Evolutionary conservation across 768 basidiomycete genomes (phyloP).

Genomic region (Suillus americanus): DNA sequence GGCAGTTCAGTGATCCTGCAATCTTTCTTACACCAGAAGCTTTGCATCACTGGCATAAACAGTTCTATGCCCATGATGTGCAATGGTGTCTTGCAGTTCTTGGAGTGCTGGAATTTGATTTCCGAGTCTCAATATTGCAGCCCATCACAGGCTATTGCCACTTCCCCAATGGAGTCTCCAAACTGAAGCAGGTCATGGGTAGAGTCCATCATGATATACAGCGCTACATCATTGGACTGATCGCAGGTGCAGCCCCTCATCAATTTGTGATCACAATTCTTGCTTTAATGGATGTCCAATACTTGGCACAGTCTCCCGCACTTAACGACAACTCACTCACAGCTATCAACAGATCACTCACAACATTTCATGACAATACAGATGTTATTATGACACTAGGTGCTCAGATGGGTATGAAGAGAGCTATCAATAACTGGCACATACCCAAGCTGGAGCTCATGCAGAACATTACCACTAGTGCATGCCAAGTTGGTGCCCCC

Average conservation of each 20-base stretch:
- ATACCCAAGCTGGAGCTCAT: too few relatives aligned
- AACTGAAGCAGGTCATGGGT: too few relatives aligned
- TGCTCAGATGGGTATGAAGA: too few relatives aligned
- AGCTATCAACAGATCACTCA: constrained; percentile 22
- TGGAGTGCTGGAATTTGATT: constrained; percentile 25
- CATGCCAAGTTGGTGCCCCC: too few relatives aligned
- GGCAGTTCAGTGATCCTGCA: background rate
- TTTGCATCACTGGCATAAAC: background rate
- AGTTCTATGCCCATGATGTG: background rate
- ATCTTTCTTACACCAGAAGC: constrained; percentile 2
- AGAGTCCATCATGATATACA: too few relatives aligned
- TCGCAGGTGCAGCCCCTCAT: background rate
- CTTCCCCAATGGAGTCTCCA: constrained; percentile 35
- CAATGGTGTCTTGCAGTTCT: constrained; percentile 37
- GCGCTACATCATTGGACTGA: too few relatives aligned
- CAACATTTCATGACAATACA: constrained; percentile 36
- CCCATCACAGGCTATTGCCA: constrained; percentile 33
- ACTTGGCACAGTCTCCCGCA: background rate
- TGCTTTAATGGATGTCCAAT: background rate
- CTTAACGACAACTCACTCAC: constrained; percentile 5
- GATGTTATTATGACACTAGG: constrained; percentile 27
- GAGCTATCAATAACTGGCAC: too few relatives aligned
- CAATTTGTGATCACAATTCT: background rate
- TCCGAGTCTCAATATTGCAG: constrained; percentile 15
- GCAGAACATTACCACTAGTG: too few relatives aligned